Conservation (phyloP, 345 rosid genomes). For the Corchorus capsularis region DNA sequence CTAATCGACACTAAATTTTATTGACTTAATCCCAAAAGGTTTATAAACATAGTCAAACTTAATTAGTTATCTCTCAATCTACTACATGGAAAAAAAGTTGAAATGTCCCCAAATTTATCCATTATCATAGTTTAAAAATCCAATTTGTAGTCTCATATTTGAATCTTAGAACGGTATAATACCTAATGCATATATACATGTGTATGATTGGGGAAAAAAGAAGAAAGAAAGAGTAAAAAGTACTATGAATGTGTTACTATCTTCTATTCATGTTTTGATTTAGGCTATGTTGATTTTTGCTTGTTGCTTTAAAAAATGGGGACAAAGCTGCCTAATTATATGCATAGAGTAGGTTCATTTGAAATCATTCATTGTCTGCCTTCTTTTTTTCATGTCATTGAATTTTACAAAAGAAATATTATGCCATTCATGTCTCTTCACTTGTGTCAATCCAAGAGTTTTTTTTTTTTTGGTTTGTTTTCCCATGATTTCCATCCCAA, state of each 20-base stretch:
- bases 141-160: no score
- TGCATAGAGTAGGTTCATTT: not conserved
- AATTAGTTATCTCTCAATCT: not conserved
- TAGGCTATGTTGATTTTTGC: not conserved
- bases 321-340: slow-evolving; percentile 10
- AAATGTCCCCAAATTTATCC: no score
- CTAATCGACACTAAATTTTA: not conserved
- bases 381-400: not conserved
- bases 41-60: not conserved
- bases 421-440: slow-evolving; percentile 2
- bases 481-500: not conserved
- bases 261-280: slow-evolving; percentile 14
- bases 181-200: no score
- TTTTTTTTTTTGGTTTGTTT: not conserved
- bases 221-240: not conserved
- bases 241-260: not conserved
- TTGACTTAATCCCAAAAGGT: not conserved
- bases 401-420: not conserved
- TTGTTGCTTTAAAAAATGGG: slow-evolving; percentile 27
- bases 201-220: not conserved
- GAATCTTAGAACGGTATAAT: no score
- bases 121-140: no score
- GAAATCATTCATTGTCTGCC: not conserved
- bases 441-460: slow-evolving; percentile 2
- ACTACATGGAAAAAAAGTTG: not conserved